A percentile compares a stretch with the other conserved stretches of the same genome.
Conservation (phyloP, 257 asterid species). For the Mentha longifolia region DNA sequence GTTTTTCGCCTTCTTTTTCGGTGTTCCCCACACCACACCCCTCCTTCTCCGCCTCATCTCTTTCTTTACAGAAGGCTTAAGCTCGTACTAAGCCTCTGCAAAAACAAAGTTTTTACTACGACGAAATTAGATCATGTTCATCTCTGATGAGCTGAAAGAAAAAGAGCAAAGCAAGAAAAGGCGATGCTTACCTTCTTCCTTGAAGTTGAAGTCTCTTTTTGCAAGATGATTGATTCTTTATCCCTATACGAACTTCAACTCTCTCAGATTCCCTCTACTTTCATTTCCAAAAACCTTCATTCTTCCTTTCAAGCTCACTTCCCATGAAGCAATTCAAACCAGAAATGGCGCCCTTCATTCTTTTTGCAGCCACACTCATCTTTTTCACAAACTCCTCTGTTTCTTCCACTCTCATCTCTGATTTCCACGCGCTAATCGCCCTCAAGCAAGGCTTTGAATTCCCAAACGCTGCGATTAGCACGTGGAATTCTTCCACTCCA, state of each 20-base stretch:
- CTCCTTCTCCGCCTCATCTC: background rate
- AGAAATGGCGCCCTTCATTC: constrained; percentile 51
- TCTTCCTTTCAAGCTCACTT: constrained; percentile 53
- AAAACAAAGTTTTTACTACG: constrained; percentile 28
- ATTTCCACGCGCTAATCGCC: constrained; percentile 62
- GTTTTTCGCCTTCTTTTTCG: constrained; percentile 44
- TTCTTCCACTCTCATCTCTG: constrained; percentile 58
- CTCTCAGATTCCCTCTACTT: constrained; percentile 65
- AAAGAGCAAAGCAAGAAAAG: constrained; percentile 51
- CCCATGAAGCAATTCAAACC: constrained; percentile 44
- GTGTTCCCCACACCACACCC: constrained; percentile 23
- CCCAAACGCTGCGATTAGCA: constrained; percentile 40
- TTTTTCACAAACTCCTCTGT: constrained; percentile 42
- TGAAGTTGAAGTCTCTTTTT: constrained; percentile 66
- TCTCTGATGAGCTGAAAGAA: constrained; percentile 47
- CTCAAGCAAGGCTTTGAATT: constrained; percentile 58
- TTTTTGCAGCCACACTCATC: constrained; percentile 47
- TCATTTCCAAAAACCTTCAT: constrained; percentile 46
- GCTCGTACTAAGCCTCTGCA: constrained; percentile 40
- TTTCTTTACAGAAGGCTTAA: constrained; percentile 30
- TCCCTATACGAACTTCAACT: constrained; percentile 41
- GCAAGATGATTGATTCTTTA: constrained; percentile 72
- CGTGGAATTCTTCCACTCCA: constrained; percentile 67
- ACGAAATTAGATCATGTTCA: constrained; percentile 37
- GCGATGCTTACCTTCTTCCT: constrained; percentile 70